These are phyloP conservation scores for Claviceps monticola DNA, from an alignment of 2,329 filamentous ascomycete species.

Conservation along the genomic window DNA sequence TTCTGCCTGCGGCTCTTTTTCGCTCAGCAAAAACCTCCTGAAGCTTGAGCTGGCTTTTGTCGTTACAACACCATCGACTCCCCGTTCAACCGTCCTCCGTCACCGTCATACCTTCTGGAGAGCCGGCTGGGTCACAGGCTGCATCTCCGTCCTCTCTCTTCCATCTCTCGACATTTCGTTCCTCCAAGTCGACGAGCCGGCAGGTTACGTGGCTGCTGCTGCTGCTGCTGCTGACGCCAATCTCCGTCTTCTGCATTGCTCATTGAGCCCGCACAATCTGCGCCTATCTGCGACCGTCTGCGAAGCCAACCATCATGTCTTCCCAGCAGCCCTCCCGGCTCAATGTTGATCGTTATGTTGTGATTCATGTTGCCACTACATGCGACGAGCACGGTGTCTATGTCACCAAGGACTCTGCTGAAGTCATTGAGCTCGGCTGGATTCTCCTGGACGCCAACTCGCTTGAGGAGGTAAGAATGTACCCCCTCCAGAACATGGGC, in stretches of 20 bases:
- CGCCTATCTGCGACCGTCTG: background rate
- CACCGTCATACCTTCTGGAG: slow-evolving; percentile 9
- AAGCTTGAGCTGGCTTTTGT: slow-evolving; percentile 10
- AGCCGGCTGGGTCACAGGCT: slow-evolving; percentile 26
- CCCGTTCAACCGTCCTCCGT: slow-evolving; percentile 8
- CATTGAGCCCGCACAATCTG: slow-evolving; percentile 6
- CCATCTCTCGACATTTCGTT: slow-evolving; percentile 9
- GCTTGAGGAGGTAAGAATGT: slow-evolving; percentile 68
- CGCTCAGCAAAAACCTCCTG: slow-evolving; percentile 15
- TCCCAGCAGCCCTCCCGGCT: slow-evolving; percentile 37
- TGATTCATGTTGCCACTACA: slow-evolving; percentile 96
- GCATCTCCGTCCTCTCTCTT: slow-evolving; percentile 15
- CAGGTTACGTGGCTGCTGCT: slow-evolving; percentile 6
- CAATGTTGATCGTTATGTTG: slow-evolving; percentile 88
- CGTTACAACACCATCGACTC: slow-evolving; percentile 12
- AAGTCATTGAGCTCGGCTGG: slow-evolving; percentile 98
- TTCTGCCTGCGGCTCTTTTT: slow-evolving; percentile 10
- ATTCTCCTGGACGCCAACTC: slow-evolving; percentile 85
- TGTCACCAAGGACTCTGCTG: slow-evolving; percentile 96
- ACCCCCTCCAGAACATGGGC: slow-evolving; percentile 3
- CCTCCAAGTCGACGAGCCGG: slow-evolving; percentile 7
- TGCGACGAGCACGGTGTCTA: slow-evolving; percentile 99
- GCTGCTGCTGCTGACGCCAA: slow-evolving; percentile 6
- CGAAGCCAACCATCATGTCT: slow-evolving; percentile 20
- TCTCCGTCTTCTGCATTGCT: slow-evolving; percentile 7